Base-by-base conservation (phyloP, 345 rosid genomes). In the Excoecaria agallocha region DNA sequence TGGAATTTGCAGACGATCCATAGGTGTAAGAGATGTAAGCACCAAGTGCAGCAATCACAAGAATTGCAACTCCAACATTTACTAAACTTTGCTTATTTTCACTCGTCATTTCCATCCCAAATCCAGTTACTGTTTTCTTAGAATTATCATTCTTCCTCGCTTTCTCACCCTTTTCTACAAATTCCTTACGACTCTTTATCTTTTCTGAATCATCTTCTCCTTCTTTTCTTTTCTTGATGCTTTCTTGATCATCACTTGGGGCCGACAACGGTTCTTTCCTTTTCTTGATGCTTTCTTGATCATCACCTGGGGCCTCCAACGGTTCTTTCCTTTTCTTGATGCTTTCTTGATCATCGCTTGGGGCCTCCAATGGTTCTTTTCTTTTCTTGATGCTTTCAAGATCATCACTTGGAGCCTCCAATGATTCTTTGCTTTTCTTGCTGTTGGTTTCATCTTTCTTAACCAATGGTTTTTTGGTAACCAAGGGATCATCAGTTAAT, bases 41-140 rank as follows among this genome's bases (percentile, higher is more conserved):
- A 55, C 93, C 90, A 48, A 87, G 82, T 0, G 91, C 94, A n/a
- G n/a, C n/a, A n/a, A n/a, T n/a, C n/a, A n/a, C n/a, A 5, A 88
- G 76, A 77, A 79, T 81, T 15, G 97, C 93, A 66, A 87, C 83
- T 25, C 97, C 90, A 13, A 88, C 51, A 75, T 86, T 87, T 61
- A 86, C 63, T 81, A 89, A 60, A 51, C 81, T 25, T 74, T 78
- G 82, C 75, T 83, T 75, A 24, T 91, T 90, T 76, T 89, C 91
- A 38, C 79, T 82, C 17, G 56, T 54, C 48, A n/a, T n/a, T n/a
- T 79, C 57, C 57, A 6, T 52, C 0, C n/a, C 57, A 52, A 55
- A 19, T 19, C 20, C 85, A 69, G 45, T 48, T 68, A 78, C 66
- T 6, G 74, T 77, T 82, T 78, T 82, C 70, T 69, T 78, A 22